Percentiles rank a stretch among this genome's conserved stretches.
Evolutionary conservation across 257 asterid genomes (phyloP).

Genomic region (Scutellaria baicalensis): DNA sequence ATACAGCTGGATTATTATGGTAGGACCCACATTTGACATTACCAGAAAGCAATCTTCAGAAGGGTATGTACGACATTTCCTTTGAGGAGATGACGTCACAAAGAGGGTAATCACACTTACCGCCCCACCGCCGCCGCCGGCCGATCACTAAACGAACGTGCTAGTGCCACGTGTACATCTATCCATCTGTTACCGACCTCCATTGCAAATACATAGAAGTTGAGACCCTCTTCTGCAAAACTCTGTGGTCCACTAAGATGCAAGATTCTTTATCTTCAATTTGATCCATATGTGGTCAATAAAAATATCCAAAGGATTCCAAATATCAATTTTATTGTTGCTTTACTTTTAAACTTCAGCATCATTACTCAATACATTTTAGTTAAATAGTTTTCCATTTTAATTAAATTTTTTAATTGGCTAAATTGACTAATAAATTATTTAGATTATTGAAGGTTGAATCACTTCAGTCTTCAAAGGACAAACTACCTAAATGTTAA

Average conservation of each 20-base stretch:
- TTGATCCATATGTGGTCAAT: not conserved
- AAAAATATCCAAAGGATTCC: not conserved
- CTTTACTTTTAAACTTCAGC: too few relatives aligned
- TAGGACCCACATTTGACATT: not conserved
- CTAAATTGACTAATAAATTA: not conserved
- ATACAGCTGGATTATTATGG: not conserved
- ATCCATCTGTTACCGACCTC: not conserved
- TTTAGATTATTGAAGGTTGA: too few relatives aligned
- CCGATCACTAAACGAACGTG: not conserved
- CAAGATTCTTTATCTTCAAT: not conserved
- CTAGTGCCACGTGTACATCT: constrained; percentile 37
- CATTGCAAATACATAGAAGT: constrained; percentile 6
- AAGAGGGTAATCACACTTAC: not conserved
- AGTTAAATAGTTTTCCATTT: not conserved
- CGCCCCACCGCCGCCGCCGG: constrained; percentile 26
- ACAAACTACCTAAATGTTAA: too few relatives aligned
- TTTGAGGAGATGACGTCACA: constrained; percentile 6
- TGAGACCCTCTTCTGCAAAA: constrained; percentile 13
- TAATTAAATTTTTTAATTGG: not conserved
- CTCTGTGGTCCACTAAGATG: not conserved
- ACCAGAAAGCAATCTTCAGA: not conserved
- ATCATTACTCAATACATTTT: not conserved
- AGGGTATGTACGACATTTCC: constrained; percentile 30
- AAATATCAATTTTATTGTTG: too few relatives aligned
- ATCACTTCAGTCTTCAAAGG: too few relatives aligned